Percentiles rank a stretch among this genome's conserved stretches.
These are phyloP conservation scores for Diplodia intermedia DNA, from an alignment of 2,329 filamentous ascomycete species.

Conservation along the genomic window DNA sequence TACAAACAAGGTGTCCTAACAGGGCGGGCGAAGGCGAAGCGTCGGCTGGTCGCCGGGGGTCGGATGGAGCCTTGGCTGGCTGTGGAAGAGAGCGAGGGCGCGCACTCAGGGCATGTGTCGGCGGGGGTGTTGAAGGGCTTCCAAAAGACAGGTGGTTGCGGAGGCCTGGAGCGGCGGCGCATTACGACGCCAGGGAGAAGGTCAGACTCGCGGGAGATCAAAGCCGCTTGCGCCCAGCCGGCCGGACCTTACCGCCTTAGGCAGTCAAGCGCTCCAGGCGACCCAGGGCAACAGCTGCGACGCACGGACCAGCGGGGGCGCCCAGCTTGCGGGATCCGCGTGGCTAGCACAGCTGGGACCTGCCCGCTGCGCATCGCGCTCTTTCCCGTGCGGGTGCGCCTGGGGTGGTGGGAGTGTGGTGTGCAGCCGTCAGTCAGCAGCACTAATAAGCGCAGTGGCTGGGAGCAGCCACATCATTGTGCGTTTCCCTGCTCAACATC, in stretches of 20 bases:
- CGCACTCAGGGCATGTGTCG: conserved; percentile 17
- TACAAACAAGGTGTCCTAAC: conserved; percentile 25
- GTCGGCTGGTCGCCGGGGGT: not conserved
- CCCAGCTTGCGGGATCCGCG: conserved; percentile 14
- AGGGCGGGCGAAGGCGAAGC: not conserved
- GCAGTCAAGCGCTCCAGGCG: conserved; percentile 9
- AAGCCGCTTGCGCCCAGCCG: conserved; percentile 15
- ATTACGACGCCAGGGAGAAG: conserved; percentile 22
- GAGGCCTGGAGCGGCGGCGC: conserved; percentile 16
- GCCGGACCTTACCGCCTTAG: conserved; percentile 21
- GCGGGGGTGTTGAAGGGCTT: not conserved
- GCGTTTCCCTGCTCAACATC: conserved; percentile 14
- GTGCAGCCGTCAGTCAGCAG: conserved; percentile 10
- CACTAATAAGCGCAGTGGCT: conserved; percentile 1
- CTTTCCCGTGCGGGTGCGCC: conserved; percentile 17
- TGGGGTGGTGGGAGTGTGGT: conserved; percentile 14
- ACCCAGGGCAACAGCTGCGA: not conserved
- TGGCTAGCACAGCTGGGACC: conserved; percentile 9
- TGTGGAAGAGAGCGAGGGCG: not conserved
- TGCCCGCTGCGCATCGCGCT: not conserved
- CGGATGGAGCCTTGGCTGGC: conserved; percentile 16
- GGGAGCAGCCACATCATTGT: conserved; percentile 19
- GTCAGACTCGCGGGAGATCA: conserved; percentile 18
- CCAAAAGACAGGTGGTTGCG: conserved; percentile 24
- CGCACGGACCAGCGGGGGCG: not conserved